Percentiles rank a stretch among this genome's conserved stretches.
Conservation (phyloP, 306 rosid species). For the Sophora flavescens region DNA sequence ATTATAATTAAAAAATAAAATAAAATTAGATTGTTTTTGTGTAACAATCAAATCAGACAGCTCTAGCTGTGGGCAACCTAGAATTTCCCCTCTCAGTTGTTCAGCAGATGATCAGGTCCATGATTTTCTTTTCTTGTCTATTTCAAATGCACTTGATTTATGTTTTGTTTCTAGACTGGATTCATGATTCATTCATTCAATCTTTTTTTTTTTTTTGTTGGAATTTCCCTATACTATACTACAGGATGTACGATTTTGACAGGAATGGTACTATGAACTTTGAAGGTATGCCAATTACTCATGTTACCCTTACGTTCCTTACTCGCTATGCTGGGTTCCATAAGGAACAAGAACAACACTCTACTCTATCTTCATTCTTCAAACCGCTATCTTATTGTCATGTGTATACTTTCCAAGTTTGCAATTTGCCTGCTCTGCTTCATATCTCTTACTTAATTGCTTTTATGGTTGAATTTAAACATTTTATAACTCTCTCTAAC, state of each 20-base stretch:
- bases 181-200: not conserved
- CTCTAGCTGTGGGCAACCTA: conserved; percentile 86
- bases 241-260: conserved; percentile 91
- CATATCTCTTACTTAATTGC: too few species aligned
- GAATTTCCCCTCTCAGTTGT: conserved; percentile 81
- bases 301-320: not conserved
- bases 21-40: not conserved
- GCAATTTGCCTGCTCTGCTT: not conserved
- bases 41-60: conserved; percentile 55
- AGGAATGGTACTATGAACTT: conserved; percentile 92
- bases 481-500: conserved; percentile 38
- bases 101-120: conserved; percentile 89
- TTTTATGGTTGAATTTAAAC: not conserved
- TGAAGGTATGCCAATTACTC: conserved; percentile 53
- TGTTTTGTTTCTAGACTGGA: not conserved
- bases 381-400: not conserved
- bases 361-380: not conserved
- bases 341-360: not conserved
- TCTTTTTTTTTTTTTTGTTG: not conserved
- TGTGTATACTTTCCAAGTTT: not conserved
- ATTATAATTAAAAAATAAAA: not conserved
- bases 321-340: not conserved
- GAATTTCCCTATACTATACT: not conserved
- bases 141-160: not conserved
- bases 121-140: not conserved